Evolutionary conservation across 495 filamentous ascomycete genomes (phyloP), one percentile per base, ranked within the genome.

Genomic region (Aspergillus egyptiacus): DNA sequence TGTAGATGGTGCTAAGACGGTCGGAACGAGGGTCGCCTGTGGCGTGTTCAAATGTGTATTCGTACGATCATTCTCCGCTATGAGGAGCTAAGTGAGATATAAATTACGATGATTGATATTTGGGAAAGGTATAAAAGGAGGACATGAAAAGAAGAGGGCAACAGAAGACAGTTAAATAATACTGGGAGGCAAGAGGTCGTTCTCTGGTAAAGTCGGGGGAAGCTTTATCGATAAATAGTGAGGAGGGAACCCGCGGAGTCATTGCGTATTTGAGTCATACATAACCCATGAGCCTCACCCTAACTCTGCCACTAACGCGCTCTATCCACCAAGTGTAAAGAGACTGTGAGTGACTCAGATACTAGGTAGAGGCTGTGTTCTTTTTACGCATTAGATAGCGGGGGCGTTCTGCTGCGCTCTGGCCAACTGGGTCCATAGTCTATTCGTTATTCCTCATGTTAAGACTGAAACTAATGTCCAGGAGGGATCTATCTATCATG

Each of bases 141-240:
- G 31, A 17, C n/a, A n/a, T 24, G 40, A 41, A 46, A 14, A 36
- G 35, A 43, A 24, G 34, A 32, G 23, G 30, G 19, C 41, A 19
- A 39, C 5, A 45, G 30, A 54, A 34, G 35, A 36, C 30, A 44
- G 31, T 27, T 33, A 53, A 46, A 27, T 41, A 35, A 44, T 36
- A 39, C 10, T 45, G 38, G 28, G 50, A 43, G 47, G 52, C n/a
- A n/a, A n/a, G n/a, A n/a, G n/a, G n/a, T n/a, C n/a, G n/a, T n/a
- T n/a, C n/a, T n/a, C n/a, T n/a, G n/a, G n/a, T n/a, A n/a, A n/a
- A n/a, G 10, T 25, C 13, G 17, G 53, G 57, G 49, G 30, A 50
- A 66, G 60, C 65, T 69, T 71, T 70, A 70, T 69, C 66, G 65
- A 68, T 64, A 68, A 61, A 54, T 53, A 62, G 51, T 49, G n/a